phyloP scores from a whole-genome alignment of 208 protist species.

The Leishmania arabica region DNA sequence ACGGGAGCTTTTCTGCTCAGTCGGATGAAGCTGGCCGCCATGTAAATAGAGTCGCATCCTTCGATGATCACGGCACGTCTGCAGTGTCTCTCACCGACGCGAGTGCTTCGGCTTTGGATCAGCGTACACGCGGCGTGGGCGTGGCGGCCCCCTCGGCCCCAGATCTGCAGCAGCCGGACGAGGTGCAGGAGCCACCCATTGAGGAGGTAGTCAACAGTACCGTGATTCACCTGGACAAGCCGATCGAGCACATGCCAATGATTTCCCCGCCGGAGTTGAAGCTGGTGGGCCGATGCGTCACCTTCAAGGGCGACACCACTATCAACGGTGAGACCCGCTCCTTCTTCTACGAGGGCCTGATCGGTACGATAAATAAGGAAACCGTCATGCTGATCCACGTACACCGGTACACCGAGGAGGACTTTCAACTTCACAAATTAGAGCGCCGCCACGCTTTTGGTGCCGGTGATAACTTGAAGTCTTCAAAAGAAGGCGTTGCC shows the following conservation, averaged over 20 bases:
- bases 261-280: constrained; percentile 70
- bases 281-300: constrained; percentile 81
- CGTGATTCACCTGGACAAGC: constrained; percentile 54
- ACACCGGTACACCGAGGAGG: constrained; percentile 67
- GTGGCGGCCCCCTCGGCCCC: background rate
- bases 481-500: too few species aligned
- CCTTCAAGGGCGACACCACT: constrained; percentile 62
- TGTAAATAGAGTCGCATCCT: background rate
- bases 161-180: background rate
- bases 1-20: too few species aligned
- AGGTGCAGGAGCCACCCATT: constrained; percentile 32
- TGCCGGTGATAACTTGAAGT: background rate
- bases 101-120: background rate
- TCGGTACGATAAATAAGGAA: constrained; percentile 74
- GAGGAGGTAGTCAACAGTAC: constrained; percentile 36
- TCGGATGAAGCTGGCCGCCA: background rate
- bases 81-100: background rate
- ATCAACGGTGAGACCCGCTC: constrained; percentile 42
- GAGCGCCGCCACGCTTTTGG: constrained; percentile 12
- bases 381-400: constrained; percentile 81
- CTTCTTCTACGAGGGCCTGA: constrained; percentile 75
- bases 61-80: background rate
- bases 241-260: constrained; percentile 62
- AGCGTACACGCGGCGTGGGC: background rate
- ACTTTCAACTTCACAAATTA: constrained; percentile 48